phyloP scores from a whole-genome alignment of 805 yeast species.

The Nematodospora valgi region DNA sequence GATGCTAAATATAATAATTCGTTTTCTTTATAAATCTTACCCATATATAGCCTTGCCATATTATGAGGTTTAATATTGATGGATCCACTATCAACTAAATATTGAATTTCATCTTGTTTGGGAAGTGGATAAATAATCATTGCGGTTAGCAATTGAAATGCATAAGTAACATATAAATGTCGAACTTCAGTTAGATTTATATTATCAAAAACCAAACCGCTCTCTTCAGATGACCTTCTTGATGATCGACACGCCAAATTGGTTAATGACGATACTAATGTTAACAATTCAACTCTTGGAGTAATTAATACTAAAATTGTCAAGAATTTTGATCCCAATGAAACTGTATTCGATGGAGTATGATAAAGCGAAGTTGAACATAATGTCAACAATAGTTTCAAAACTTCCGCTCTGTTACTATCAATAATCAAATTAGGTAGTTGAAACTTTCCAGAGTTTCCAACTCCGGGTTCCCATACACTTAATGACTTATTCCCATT shows the following conservation, averaged over 20 bases:
- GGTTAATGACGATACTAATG: constrained; percentile 64
- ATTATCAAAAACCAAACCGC: constrained; percentile 33
- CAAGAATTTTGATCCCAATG: constrained; percentile 58
- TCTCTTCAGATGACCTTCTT: constrained; percentile 34
- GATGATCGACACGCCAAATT: constrained; percentile 50
- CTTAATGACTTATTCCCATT: constrained; percentile 3
- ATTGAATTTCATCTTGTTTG: constrained; percentile 28
- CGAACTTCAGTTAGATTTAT: constrained; percentile 40
- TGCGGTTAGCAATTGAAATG: constrained; percentile 60
- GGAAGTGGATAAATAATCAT: constrained; percentile 68
- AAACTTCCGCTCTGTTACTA: constrained; percentile 62
- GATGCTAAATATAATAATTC: constrained; percentile 51
- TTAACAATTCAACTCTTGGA: constrained; percentile 46
- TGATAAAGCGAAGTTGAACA: constrained; percentile 52
- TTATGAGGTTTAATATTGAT: constrained; percentile 38
- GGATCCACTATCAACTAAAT: constrained; percentile 31
- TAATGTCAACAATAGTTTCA: constrained; percentile 59
- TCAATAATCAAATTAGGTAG: constrained; percentile 41
- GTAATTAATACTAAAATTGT: constrained; percentile 50
- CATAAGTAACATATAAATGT: constrained; percentile 45
- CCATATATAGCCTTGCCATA: constrained; percentile 47
- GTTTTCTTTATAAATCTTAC: constrained; percentile 49
- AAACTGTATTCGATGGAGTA: constrained; percentile 37
- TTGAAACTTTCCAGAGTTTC: constrained; percentile 32
- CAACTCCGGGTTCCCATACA: constrained; percentile 85